These are phyloP conservation scores for Pseudogymnoascus destructans DNA, from an alignment of 2,329 filamentous ascomycete species.

Conservation along the genomic window DNA sequence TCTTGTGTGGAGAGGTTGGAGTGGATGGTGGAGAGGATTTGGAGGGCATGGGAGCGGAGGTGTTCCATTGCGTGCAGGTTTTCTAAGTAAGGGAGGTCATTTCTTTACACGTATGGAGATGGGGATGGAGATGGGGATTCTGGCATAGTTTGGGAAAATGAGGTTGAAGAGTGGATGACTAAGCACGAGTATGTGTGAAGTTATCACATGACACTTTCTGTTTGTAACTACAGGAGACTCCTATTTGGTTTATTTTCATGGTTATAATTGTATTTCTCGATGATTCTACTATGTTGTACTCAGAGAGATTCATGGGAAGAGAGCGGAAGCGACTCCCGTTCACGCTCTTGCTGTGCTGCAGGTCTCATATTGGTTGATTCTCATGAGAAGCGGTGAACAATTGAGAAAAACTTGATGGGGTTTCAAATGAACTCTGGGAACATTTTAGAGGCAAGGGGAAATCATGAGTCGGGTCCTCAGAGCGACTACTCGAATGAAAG, in stretches of 20 bases:
- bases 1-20: neutral
- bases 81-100: neutral
- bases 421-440: neutral
- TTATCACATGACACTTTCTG: neutral
- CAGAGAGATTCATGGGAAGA: neutral
- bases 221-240: neutral
- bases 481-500: neutral
- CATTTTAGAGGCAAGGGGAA: neutral
- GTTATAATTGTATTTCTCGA: neutral
- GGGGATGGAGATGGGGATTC: neutral
- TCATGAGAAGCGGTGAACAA: neutral
- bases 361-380: neutral
- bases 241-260: neutral
- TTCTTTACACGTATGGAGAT: neutral
- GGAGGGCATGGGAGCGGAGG: neutral
- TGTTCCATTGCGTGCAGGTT: neutral
- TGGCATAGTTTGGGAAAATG: neutral
- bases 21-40: neutral
- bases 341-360: neutral
- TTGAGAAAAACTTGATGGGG: neutral
- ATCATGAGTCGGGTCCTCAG: neutral
- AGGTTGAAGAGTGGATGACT: neutral
- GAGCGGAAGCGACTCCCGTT: neutral
- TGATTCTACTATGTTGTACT: neutral
- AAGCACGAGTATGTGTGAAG: neutral